Base-by-base conservation (phyloP, 352 stramenopile genomes). In the Phytophthora ohioensis region DNA sequence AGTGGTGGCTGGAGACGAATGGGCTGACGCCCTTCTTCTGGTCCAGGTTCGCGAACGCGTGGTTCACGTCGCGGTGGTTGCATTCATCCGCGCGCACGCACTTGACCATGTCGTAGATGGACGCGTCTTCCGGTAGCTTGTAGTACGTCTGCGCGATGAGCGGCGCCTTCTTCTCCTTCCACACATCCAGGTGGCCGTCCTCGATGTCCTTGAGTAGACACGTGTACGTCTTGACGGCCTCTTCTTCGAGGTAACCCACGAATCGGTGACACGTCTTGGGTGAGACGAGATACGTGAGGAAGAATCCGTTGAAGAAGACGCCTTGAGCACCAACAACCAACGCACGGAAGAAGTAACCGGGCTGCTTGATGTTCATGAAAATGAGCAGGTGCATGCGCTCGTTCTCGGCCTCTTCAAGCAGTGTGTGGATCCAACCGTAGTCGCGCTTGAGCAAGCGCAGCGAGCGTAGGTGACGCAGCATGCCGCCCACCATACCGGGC, bases 361-460 rank as follows among this genome's bases (percentile, higher is more conserved):
- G 92, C 62, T 97, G 81, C 74, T 96, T 97, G 73, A 98, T 85
- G 54, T 87, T 84, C 62, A 97, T 81, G 72, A 95, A 97, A 68
- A 95, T 96, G 42, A 98, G 79, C 36, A 98, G 69, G 76, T 98
- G 94, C 91, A 98, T 98, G 55, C 93, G 81, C 82, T 98, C 94
- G 78, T 98, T 98, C 79, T 98, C 94, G n/a, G 92, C 92, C 62
- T 98, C 94, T 58, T 97, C 93, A 1, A 97, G 78, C 4, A 98
- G 75, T n/a, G 93, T 94, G 75, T 64, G 57, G 35, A 64, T 56
- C 57, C 57, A 64, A 9, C 92, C 92, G 51, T 97, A 91, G 81
- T 98, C 92, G 17, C 93, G 85, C 32, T 81, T 74, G 78, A 98
- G 93, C 13, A 78, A 81, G 1, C 91, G 86, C 4, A 98, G 66